A percentile compares a stretch with the other conserved stretches of the same genome.
Evolutionary conservation across 805 yeast genomes (phyloP).

Genomic region (Nematodospora valgi): DNA sequence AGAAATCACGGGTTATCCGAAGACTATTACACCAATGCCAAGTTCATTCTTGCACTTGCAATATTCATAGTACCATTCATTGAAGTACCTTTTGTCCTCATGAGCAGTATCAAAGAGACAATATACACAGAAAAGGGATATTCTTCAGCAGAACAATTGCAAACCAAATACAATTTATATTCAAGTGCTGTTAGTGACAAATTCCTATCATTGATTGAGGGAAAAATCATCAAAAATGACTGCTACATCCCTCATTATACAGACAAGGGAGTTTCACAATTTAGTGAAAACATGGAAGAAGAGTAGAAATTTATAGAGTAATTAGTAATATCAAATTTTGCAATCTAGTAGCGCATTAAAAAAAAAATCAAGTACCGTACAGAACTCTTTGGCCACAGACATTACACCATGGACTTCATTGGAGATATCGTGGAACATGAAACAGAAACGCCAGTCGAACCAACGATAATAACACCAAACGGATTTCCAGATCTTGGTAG

Average conservation of each 20-base stretch:
- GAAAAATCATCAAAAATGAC: slow-evolving; percentile 13
- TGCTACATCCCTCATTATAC: slow-evolving; percentile 18
- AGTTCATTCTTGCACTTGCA: slow-evolving; percentile 13
- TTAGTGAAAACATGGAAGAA: too few species aligned
- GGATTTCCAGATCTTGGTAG: slow-evolving; percentile 37
- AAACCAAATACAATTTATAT: slow-evolving; percentile 8
- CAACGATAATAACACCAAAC: slow-evolving; percentile 15
- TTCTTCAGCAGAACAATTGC: not conserved
- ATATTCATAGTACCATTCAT: slow-evolving; percentile 20
- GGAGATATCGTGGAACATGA: slow-evolving; percentile 74
- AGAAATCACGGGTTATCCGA: slow-evolving; percentile 15
- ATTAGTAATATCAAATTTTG: not conserved
- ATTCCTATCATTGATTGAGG: slow-evolving; percentile 12
- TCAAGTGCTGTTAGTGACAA: slow-evolving; percentile 8
- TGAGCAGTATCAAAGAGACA: not conserved
- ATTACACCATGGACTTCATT: slow-evolving; percentile 53
- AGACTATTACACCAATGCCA: slow-evolving; percentile 9
- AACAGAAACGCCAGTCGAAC: slow-evolving; percentile 31
- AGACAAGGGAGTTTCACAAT: slow-evolving; percentile 1
- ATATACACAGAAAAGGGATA: not conserved
- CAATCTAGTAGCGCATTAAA: too few species aligned
- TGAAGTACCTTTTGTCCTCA: slow-evolving; percentile 14
- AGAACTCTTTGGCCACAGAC: too few species aligned
- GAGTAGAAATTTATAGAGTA: not conserved
- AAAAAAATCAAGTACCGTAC: too few species aligned